Evolutionary conservation across 2,329 filamentous ascomycete species (phyloP), one percentile per base, ranked within the genome.

Genomic region (Verticillium zaregamsianum): DNA sequence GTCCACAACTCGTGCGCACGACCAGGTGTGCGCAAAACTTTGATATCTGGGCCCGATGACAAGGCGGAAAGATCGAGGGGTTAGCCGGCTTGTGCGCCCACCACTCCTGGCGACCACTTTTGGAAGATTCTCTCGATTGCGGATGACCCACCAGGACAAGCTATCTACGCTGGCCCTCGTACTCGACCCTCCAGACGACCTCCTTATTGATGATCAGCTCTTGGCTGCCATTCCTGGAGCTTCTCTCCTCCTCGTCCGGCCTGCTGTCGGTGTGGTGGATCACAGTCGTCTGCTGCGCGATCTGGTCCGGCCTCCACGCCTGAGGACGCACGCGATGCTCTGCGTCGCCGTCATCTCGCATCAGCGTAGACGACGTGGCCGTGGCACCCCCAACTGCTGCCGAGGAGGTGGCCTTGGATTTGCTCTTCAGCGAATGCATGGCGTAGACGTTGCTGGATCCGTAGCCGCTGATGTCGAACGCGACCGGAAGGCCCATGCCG

Each of bases 171-270:
- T 25, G 45, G 11, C 17, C 49, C 20, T 65, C 63, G 55, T 63
- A 63, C 3, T 61, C 63, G 28, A 65, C 58, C n/a, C 58, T 59
- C 63, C 63, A 65, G 15, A 56, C 59, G 17, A 67, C 45, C 52
- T 65, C 63, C 35, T 66, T 66, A 32, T 59, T 65, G 55, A 67
- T 66, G 23, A 66, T 67, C 62, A 67, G 60, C 17, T 67, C 65
- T 40, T 65, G 61, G 31, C 65, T 67, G 2, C 65, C 63, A 11
- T 61, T 62, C 23, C 65, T 58, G 1, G 64, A 64, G n/a, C 32
- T 40, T 11, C 14, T 20, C 17, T 23, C 31, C 32, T 54, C 61
- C 17, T 63, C 59, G 5, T 65, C 65, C 2, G 59, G 32, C 35
- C 32, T 37, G 12, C 15, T 23, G 5, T 58, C 23, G n/a, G n/a